Evolutionary conservation across 805 yeast genomes (phyloP).

Genomic region (Zygosaccharomyces lentus): DNA sequence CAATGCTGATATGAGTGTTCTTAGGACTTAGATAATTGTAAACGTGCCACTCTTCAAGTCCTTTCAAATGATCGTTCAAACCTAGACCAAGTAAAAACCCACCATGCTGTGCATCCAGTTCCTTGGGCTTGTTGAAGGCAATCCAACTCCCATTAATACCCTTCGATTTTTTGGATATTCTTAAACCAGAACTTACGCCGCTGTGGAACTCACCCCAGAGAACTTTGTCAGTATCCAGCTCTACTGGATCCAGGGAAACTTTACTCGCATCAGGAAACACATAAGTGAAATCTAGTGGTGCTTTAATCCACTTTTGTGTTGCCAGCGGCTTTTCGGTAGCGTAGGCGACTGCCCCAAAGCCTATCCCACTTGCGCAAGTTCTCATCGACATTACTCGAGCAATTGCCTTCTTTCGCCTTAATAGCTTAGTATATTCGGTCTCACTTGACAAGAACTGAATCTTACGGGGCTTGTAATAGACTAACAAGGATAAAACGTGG

Average conservation of each 20-base stretch:
- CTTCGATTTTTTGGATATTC: conserved; percentile 60
- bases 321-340: conserved; percentile 60
- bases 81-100: conserved; percentile 94
- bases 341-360: conserved; percentile 30
- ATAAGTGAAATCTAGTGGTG: conserved; percentile 66
- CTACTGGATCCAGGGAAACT: conserved; percentile 53
- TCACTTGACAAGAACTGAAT: conserved; percentile 33
- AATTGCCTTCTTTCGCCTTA: conserved; percentile 50
- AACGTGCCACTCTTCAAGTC: conserved; percentile 92
- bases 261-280: conserved; percentile 65
- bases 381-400: conserved; percentile 62
- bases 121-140: conserved; percentile 72
- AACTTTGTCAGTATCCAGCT: conserved; percentile 44
- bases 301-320: conserved; percentile 80
- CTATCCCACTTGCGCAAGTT: conserved; percentile 51
- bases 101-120: conserved; percentile 77
- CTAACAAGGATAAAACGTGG: conserved; percentile 69
- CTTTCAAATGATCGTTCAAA: conserved; percentile 77
- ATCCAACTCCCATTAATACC: conserved; percentile 83
- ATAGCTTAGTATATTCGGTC: conserved; percentile 53
- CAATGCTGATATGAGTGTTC: conserved; percentile 77
- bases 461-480: conserved; percentile 22
- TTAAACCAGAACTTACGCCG: conserved; percentile 84
- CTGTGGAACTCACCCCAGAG: conserved; percentile 91
- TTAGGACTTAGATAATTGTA: conserved; percentile 91